A percentile compares a stretch with the other conserved stretches of the same genome.
phyloP scores from a whole-genome alignment of 1,284 basidiomycete species.

The Ceratobasidium theobromae region DNA sequence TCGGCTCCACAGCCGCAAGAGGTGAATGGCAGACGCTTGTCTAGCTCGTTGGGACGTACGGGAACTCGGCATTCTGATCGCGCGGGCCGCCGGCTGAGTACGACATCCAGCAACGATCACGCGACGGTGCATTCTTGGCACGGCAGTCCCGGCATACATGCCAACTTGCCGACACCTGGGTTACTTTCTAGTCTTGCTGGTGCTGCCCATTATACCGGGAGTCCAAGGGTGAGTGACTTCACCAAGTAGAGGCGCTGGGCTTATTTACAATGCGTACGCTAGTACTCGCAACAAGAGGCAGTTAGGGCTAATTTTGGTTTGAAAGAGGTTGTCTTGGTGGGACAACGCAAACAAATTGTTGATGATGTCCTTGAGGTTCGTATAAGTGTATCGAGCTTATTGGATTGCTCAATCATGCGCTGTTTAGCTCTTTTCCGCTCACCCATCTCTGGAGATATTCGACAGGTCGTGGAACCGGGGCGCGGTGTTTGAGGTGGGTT shows the following conservation, averaged over 20 bases:
- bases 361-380: constrained; percentile 56
- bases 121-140: constrained; percentile 22
- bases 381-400: background rate
- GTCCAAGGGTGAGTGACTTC: constrained; percentile 4
- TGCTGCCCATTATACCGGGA: constrained; percentile 25
- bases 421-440: constrained; percentile 55
- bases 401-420: background rate
- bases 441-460: constrained; percentile 59
- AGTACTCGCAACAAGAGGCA: constrained; percentile 22
- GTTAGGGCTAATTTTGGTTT: constrained; percentile 17
- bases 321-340: constrained; percentile 36
- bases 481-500: constrained; percentile 59
- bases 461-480: constrained; percentile 57
- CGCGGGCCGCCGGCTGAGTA: constrained; percentile 25
- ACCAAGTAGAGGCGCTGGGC: background rate
- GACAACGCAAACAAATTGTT: constrained; percentile 49
- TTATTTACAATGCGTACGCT: background rate
- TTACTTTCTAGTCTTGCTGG: constrained; percentile 13
- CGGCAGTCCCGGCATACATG: constrained; percentile 9
- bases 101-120: constrained; percentile 21
- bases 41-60: constrained; percentile 4
- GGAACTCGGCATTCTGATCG: constrained; percentile 25
- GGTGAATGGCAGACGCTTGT: constrained; percentile 4
- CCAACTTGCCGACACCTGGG: constrained; percentile 18
- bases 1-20: background rate